Evolutionary conservation across 163 green algal genomes (phyloP), one percentile per base, ranked within the genome.

Genomic region (Coccomyxa subellipsoidea): DNA sequence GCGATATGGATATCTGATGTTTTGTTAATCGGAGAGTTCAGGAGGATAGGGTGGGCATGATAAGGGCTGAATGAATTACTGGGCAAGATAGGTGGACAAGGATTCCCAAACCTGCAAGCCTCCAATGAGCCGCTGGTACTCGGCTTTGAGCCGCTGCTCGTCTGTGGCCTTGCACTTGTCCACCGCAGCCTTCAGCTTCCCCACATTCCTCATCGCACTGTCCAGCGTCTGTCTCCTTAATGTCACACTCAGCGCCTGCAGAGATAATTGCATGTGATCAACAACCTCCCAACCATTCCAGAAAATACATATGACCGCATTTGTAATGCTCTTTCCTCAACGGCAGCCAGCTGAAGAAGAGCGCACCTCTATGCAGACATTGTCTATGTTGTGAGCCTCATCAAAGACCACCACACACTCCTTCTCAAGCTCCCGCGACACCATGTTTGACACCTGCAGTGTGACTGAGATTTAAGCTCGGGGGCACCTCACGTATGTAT

Each of bases 351-450:
- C 47, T 18, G 23, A 27, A 12, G 4, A 73, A 23, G 27, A 10
- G 21, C 37, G 23, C 76, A 89, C 95, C 89, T 99, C 96, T 66
- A 99, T 99, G 89, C 95, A 99, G 69, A 99, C 95, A 85, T 98
- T 98, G 92, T 99, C 97, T 39, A 99, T 99, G 93, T 99, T 99
- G 90, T 99, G 97, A 0, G 97, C 97, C 89, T 99, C 97, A 87
- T 99, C 97, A 91, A 99, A 99, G 70, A 99, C 97, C 23, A 99
- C 95, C 21, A 99, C 85, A 79, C 94, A 98, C 91, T 99, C 96
- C 83, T 94, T 94, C 88, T 99, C 96, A 76, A 99, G 89, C 89
- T 99, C 95, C 21, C 94, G 87, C 0, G 93, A 97, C 47, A 99
- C 97, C 91, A 98, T 95, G 32, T 93, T 88, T n/a, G 91, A 89